Evolutionary conservation across 305 asterid genomes (phyloP), one percentile per base, ranked within the genome.

Genomic region (Fraxinus xanthoxyloides): DNA sequence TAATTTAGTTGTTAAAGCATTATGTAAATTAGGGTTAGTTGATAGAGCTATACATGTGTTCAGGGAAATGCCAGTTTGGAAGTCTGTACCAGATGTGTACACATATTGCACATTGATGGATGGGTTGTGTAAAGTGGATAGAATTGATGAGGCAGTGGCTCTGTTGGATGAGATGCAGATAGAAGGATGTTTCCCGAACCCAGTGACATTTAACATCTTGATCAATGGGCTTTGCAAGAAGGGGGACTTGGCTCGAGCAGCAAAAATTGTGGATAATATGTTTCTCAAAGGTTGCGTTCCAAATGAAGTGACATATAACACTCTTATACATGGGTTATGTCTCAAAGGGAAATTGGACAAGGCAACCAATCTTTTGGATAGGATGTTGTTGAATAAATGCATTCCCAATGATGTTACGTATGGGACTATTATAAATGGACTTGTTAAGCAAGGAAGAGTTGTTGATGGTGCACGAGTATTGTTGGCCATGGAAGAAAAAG

Each of bases 51-150:
- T 91, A 48, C 92, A 92, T 19, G 84, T 88, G 73, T 88, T 96
- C 34, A 91, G 98, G 84, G 95, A 90, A 75, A 96, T 96, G 98
- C 87, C 90, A 6, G 69, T 65, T 81, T 78, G 83, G 77, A 83
- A 86, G 13, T 92, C 93, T 32, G 87, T 85, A 38, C 91, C 98
- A 0, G 98, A 96, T 90, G 91, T 85, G 0, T 96, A 89, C 86
- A 94, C 98, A 0, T 96, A 93, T 78, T 91, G 97, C 88, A 96
- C 97, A n/a, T 82, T 96, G 91, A 96, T 96, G 99, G 97, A 96
- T 88, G 99, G 99, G 35, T 81, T 96, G 85, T 96, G 98, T 77
- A 96, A 94, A 87, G 95, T 86, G 74, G 88, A 88, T 80, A 88
- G 95, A 88, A 90, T 94, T 40, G 97, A 96, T 34, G 97, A 96